Percentiles rank a stretch among this genome's conserved stretches.
Evolutionary conservation across 306 rosid genomes (phyloP).

Genomic region (Trifolium dubium): DNA sequence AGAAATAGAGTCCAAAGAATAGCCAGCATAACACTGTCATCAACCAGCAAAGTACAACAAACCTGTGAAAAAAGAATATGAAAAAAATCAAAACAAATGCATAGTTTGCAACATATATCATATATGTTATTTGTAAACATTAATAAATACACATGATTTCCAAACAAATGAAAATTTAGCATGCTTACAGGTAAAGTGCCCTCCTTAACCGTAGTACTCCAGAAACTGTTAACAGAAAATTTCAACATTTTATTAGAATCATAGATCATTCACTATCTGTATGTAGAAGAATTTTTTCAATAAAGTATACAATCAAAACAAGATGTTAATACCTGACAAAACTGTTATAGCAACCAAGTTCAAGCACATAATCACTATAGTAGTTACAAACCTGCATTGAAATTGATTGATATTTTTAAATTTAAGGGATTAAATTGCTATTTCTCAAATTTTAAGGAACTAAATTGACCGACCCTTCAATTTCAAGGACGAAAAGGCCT

Average conservation of each 20-base stretch:
- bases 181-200: slow-evolving; percentile 59
- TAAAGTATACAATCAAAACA: neutral
- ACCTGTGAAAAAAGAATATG: slow-evolving; percentile 50
- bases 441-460: neutral
- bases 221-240: slow-evolving; percentile 54
- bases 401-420: neutral
- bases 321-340: slow-evolving; percentile 55
- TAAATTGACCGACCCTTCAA: neutral
- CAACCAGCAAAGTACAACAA: slow-evolving; percentile 67
- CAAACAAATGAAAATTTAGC: slow-evolving; percentile 18
- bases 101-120: neutral
- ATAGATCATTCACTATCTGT: neutral
- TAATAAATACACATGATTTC: slow-evolving; percentile 5
- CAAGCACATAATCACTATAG: slow-evolving; percentile 53
- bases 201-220: slow-evolving; percentile 58
- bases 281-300: neutral
- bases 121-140: neutral
- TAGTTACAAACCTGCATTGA: slow-evolving; percentile 63
- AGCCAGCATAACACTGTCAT: slow-evolving; percentile 78
- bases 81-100: neutral
- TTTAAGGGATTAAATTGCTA: neutral
- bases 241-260: slow-evolving; percentile 33
- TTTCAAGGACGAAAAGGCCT: neutral
- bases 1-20: slow-evolving; percentile 75
- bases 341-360: slow-evolving; percentile 68